phyloP scores from a whole-genome alignment of 805 yeast species.

The Yamadazyma scolyti region DNA sequence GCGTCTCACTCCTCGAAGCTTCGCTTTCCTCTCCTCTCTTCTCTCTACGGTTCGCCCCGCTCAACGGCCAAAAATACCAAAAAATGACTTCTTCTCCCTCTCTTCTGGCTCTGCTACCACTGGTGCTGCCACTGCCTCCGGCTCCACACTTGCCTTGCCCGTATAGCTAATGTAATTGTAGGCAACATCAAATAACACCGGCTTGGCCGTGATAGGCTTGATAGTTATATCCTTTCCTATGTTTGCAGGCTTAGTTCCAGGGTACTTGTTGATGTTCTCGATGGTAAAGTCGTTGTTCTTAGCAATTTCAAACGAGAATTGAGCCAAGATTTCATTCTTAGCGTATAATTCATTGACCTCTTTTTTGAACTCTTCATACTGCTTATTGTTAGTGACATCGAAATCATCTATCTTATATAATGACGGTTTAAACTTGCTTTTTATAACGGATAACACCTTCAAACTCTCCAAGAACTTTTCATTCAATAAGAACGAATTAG shows the following conservation, averaged over 20 bases:
- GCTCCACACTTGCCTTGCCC: constrained; percentile 10
- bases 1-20: neutral
- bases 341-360: constrained; percentile 14
- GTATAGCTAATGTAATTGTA: constrained; percentile 68
- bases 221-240: constrained; percentile 25
- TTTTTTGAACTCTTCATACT: constrained; percentile 20
- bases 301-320: constrained; percentile 30
- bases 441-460: constrained; percentile 30
- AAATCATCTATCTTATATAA: constrained; percentile 35
- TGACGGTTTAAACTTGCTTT: constrained; percentile 13
- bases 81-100: constrained; percentile 47
- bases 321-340: constrained; percentile 45
- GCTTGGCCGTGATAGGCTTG: constrained; percentile 70
- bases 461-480: constrained; percentile 46
- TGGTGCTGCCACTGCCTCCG: constrained; percentile 3
- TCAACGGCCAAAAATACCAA: constrained; percentile 67
- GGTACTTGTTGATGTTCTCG: constrained; percentile 43
- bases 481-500: constrained; percentile 40
- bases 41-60: too few relatives aligned
- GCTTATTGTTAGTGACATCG: constrained; percentile 39
- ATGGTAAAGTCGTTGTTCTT: constrained; percentile 19
- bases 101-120: constrained; percentile 16
- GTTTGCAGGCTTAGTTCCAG: constrained; percentile 23
- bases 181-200: constrained; percentile 88
- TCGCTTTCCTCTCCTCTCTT: neutral